Evolutionary conservation across 2,329 filamentous ascomycete species (phyloP).

Genomic region (Neofusicoccum sp.): DNA sequence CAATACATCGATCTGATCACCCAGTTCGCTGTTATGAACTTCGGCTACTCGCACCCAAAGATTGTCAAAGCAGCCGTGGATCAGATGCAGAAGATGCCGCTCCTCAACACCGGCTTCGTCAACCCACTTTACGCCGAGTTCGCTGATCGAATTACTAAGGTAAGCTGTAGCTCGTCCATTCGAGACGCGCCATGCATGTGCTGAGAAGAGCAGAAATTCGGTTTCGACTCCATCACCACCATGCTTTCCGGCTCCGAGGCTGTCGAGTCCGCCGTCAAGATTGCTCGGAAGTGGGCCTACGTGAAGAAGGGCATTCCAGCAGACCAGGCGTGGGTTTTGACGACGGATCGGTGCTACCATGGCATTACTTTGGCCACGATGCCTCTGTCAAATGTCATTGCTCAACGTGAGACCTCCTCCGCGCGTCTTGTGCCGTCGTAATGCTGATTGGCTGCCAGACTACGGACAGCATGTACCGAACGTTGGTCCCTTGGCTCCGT

Average conservation of each 20-base stretch:
- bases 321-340: slow-evolving; percentile 66
- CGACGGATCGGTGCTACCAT: slow-evolving; percentile 49
- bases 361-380: slow-evolving; percentile 75
- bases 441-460: slow-evolving; percentile 61
- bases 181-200: no score
- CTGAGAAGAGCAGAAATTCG: slow-evolving; percentile 31
- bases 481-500: slow-evolving; percentile 76
- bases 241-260: slow-evolving; percentile 86
- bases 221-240: slow-evolving; percentile 84
- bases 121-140: not conserved
- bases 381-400: slow-evolving; percentile 77
- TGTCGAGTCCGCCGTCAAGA: slow-evolving; percentile 93
- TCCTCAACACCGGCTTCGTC: not conserved
- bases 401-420: slow-evolving; percentile 66
- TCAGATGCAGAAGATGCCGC: not conserved
- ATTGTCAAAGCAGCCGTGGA: not conserved
- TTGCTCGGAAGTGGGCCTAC: slow-evolving; percentile 88
- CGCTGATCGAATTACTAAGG: not conserved
- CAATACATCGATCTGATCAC: not conserved
- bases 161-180: no score
- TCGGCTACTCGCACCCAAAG: not conserved
- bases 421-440: slow-evolving; percentile 57
- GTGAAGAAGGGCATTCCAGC: slow-evolving; percentile 76
- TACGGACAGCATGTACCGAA: slow-evolving; percentile 94
- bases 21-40: not conserved